A percentile compares a stretch with the other conserved stretches of the same genome.
Conservation (phyloP, 2,329 filamentous ascomycete genomes). For the Hypoxylon sp. region DNA sequence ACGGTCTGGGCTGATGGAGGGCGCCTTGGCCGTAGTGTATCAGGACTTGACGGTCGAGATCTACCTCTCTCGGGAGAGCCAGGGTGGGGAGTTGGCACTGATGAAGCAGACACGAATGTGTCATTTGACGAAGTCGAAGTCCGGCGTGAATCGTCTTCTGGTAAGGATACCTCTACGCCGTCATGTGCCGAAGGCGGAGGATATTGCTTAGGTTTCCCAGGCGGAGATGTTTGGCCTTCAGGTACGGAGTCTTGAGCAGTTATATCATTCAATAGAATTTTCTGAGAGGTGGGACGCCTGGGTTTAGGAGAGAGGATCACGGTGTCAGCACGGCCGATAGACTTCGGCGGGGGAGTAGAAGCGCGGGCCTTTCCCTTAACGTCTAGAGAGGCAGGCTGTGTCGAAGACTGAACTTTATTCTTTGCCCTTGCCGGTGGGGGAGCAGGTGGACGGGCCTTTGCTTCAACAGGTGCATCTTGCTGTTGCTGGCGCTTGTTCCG, state of each 20-base stretch:
- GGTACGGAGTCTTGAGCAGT: slow-evolving; percentile 16
- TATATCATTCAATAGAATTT: slow-evolving; percentile 41
- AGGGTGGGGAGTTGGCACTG: slow-evolving; percentile 53
- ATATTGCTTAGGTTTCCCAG: slow-evolving; percentile 39
- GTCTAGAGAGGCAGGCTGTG: slow-evolving; percentile 15
- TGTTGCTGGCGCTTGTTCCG: slow-evolving; percentile 16
- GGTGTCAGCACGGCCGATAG: slow-evolving; percentile 42
- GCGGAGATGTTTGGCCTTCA: slow-evolving; percentile 32
- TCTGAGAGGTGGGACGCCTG: slow-evolving; percentile 47
- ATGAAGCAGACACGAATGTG: slow-evolving; percentile 62
- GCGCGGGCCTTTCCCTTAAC: slow-evolving; percentile 45
- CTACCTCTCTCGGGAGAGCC: slow-evolving; percentile 49
- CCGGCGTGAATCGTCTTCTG: slow-evolving; percentile 10
- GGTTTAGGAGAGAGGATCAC: slow-evolving; percentile 52
- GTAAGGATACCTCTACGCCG: slow-evolving; percentile 9
- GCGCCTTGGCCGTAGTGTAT: slow-evolving; percentile 38
- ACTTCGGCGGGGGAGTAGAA: slow-evolving; percentile 46
- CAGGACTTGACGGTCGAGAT: slow-evolving; percentile 42
- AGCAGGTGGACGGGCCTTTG: slow-evolving; percentile 46
- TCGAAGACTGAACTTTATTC: slow-evolving; percentile 25
- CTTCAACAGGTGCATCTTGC: slow-evolving; percentile 5
- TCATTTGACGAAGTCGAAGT: slow-evolving; percentile 61
- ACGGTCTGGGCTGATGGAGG: slow-evolving; percentile 39
- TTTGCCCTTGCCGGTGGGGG: slow-evolving; percentile 48
- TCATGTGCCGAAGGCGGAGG: slow-evolving; percentile 27